Conservation (phyloP, 192 early-diverging fungal species). For the Coemansia sp. region DNA sequence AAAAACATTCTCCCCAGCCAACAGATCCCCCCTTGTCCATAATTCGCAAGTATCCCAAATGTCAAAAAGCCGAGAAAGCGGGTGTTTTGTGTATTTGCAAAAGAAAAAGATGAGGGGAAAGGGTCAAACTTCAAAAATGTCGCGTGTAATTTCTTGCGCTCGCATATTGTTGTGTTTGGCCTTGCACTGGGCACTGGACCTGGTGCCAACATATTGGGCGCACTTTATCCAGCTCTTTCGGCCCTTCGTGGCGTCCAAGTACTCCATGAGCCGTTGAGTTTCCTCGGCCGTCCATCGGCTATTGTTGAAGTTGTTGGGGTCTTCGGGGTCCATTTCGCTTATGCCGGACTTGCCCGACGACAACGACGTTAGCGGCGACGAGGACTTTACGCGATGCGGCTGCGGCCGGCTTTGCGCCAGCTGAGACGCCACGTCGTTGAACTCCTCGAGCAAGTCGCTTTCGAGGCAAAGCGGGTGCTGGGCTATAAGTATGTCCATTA, state of each 20-base stretch:
- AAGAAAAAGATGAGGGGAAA: too few relatives aligned
- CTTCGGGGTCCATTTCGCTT: neutral
- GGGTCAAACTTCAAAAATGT: conserved; percentile 1
- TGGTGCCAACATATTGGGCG: conserved; percentile 4
- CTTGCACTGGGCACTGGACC: conserved; percentile 29
- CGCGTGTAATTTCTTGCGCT: conserved; percentile 5
- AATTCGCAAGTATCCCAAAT: too few relatives aligned
- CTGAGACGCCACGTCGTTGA: too few relatives aligned
- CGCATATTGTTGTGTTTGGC: conserved; percentile 40
- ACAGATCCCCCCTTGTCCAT: too few relatives aligned
- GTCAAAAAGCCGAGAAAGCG: too few relatives aligned
- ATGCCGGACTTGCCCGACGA: too few relatives aligned
- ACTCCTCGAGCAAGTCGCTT: conserved; percentile 1
- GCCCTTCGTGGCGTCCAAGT: conserved; percentile 3
- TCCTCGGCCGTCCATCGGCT: conserved; percentile 27
- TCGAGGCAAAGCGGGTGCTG: conserved; percentile 13
- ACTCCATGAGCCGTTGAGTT: conserved; percentile 9
- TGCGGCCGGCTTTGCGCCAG: too few relatives aligned
- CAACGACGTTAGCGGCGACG: too few relatives aligned
- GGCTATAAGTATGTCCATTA: neutral
- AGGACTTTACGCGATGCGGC: too few relatives aligned
- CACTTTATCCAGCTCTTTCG: conserved; percentile 10
- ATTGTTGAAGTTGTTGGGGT: neutral
- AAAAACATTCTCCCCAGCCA: too few relatives aligned
- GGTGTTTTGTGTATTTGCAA: too few relatives aligned